A percentile compares a stretch with the other conserved stretches of the same genome.
Conservation (phyloP, 1,284 basidiomycete genomes). For the Apiotrichum gracile region DNA sequence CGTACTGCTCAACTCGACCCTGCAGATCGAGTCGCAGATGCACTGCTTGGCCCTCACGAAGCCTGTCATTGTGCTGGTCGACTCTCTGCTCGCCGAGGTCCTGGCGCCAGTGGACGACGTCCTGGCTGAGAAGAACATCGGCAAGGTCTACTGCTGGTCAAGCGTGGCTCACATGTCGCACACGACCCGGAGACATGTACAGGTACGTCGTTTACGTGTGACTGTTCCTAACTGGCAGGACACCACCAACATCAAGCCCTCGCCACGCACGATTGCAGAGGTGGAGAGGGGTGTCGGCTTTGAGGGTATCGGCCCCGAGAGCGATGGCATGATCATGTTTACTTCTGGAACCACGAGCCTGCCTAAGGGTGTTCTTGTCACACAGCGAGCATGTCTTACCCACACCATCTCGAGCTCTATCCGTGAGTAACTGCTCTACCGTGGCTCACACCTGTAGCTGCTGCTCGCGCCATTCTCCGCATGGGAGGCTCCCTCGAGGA, state of each 20-base stretch:
- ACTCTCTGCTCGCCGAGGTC: conserved; percentile 24
- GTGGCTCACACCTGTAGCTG: background rate
- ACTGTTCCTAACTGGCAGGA: background rate
- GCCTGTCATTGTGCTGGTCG: conserved; percentile 32
- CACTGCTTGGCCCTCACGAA: conserved; percentile 28
- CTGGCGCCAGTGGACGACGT: conserved; percentile 11
- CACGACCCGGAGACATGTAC: background rate
- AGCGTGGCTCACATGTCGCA: too few species aligned
- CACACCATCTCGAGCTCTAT: conserved; percentile 23
- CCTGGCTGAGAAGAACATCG: background rate
- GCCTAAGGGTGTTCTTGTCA: background rate
- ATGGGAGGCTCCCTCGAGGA: conserved; percentile 5
- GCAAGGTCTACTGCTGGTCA: background rate
- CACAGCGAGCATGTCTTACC: conserved; percentile 28
- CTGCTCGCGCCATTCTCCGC: conserved; percentile 22
- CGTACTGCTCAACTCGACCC: conserved; percentile 36
- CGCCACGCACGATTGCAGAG: background rate
- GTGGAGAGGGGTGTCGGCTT: conserved; percentile 10
- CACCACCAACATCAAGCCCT: background rate
- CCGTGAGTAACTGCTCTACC: background rate
- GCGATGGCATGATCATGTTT: conserved; percentile 39
- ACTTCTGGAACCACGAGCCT: conserved; percentile 15
- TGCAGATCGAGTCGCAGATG: conserved; percentile 21
- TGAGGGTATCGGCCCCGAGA: conserved; percentile 26
- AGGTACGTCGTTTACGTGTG: background rate